Conservation (phyloP, 78 protist genomes). For the Pigoraptor vietnamica region DNA sequence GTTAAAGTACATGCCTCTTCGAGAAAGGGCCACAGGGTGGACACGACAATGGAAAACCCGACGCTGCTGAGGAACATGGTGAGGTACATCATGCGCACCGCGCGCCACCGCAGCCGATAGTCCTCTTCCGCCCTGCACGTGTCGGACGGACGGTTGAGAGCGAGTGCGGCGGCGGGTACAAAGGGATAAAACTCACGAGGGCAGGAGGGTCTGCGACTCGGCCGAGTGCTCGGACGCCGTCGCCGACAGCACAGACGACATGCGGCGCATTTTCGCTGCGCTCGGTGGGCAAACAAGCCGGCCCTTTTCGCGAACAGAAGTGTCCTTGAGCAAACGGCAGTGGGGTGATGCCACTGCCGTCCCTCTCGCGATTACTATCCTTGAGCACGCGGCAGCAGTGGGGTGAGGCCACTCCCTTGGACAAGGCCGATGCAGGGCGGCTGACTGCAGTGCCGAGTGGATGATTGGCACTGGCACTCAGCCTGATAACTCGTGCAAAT, state of each 20-base stretch:
- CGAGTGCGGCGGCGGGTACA: background rate
- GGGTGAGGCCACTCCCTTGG: too few species aligned
- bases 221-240: background rate
- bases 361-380: too few species aligned
- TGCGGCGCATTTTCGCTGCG: too few species aligned
- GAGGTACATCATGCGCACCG: conserved; percentile 36
- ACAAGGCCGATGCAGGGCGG: too few species aligned
- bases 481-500: too few species aligned
- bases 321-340: too few species aligned
- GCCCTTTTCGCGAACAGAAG: too few species aligned
- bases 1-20: conserved; percentile 11
- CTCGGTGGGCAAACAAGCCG: too few species aligned
- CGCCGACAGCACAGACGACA: background rate
- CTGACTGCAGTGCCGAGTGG: too few species aligned
- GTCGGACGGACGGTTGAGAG: background rate
- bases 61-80: conserved; percentile 34
- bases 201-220: background rate
- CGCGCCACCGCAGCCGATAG: background rate
- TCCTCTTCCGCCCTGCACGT: background rate
- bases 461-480: too few species aligned
- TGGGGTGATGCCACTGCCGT: too few species aligned
- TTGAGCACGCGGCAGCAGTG: too few species aligned
- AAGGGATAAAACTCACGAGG: background rate
- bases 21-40: conserved; percentile 22
- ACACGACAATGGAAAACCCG: conserved; percentile 42